Evolutionary conservation across 2,329 filamentous ascomycete genomes (phyloP), one percentile per base, ranked within the genome.

Genomic region (Sclerotinia borealis): DNA sequence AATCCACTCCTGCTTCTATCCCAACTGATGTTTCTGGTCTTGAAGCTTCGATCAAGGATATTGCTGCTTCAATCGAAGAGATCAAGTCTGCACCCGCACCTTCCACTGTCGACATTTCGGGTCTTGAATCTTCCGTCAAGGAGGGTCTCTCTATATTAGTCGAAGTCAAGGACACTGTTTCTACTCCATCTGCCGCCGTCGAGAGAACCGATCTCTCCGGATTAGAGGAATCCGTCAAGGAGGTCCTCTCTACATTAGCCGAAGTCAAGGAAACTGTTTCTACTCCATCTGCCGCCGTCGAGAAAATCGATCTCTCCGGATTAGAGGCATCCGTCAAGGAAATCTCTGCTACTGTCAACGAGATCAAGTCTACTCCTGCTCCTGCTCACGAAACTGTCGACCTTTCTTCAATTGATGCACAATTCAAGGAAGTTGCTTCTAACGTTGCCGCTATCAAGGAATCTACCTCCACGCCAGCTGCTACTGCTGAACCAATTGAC

Each of bases 301-400:
- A 64, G 39, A 62, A 64, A 25, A 49, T 60, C 45, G 67, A 69
- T 47, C 48, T 69, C 8, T 64, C 67, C 19, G 48, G 51, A 43
- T 37, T 67, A 17, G 66, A 67, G 27, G 31, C 54, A n/a, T 64
- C 65, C 10, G 49, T 67, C 2, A 63, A 61, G 36, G 51, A 47
- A 17, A 37, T 68, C 5, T 50, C 54, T 48, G 27, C 51, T 37
- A 60, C 48, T 11, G 49, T 65, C 6, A 62, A 65, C 19, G 67
- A 70, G 36, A 67, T 70, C n/a, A 69, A 68, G 49, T 59, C 47
- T 27, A 51, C 65, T 17, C 61, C 64, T 29, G 41, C 65, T 34
- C 64, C 67, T 49, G 17, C 61, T 43, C 48, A 65, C 11, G 63
- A 66, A 58, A 50, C 66, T 34, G 54, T 68, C 22, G 68, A 70